A percentile compares a stretch with the other conserved stretches of the same genome.
phyloP scores from a whole-genome alignment of 2,329 filamentous ascomycete genomes.

The Didymella pomorum region DNA sequence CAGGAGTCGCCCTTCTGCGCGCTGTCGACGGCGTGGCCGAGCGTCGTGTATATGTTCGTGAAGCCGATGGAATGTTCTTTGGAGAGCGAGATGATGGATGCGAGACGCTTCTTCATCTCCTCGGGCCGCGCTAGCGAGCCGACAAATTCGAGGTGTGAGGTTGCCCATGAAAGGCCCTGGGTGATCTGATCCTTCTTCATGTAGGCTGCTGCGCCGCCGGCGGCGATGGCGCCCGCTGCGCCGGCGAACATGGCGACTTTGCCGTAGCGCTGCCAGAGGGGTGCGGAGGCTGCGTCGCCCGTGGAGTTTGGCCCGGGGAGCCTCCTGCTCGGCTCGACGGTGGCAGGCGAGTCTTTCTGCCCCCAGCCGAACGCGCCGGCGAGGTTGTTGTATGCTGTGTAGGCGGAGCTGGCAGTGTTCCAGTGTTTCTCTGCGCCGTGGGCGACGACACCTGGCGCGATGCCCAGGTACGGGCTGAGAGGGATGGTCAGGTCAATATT shows the following conservation, averaged over 20 bases:
- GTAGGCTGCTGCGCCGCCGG: slow-evolving; percentile 85
- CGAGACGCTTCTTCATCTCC: slow-evolving; percentile 78
- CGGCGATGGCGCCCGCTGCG: slow-evolving; percentile 79
- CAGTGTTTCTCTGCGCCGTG: slow-evolving; percentile 89
- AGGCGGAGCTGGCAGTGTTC: slow-evolving; percentile 73
- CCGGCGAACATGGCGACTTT: slow-evolving; percentile 87
- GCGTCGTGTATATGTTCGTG: slow-evolving; percentile 84
- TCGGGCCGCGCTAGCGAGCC: slow-evolving; percentile 85
- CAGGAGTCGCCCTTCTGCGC: slow-evolving; percentile 49
- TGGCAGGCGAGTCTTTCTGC: slow-evolving; percentile 28
- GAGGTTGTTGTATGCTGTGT: slow-evolving; percentile 71
- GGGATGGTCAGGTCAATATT: too few relatives aligned
- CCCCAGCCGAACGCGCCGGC: slow-evolving; percentile 70
- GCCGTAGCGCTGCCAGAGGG: slow-evolving; percentile 79
- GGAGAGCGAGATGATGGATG: slow-evolving; percentile 70
- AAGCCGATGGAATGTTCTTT: slow-evolving; percentile 76
- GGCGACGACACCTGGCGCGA: slow-evolving; percentile 81
- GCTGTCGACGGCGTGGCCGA: slow-evolving; percentile 71
- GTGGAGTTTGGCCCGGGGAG: slow-evolving; percentile 52
- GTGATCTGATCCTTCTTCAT: slow-evolving; percentile 81
- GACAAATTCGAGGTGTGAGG: slow-evolving; percentile 92
- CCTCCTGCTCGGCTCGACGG: slow-evolving; percentile 47
- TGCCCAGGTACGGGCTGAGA: slow-evolving; percentile 88
- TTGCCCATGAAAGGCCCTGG: slow-evolving; percentile 80
- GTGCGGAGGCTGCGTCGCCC: slow-evolving; percentile 55